phyloP scores from a whole-genome alignment of 1,139 yeast species.

The Yamadazyma aaseri region DNA sequence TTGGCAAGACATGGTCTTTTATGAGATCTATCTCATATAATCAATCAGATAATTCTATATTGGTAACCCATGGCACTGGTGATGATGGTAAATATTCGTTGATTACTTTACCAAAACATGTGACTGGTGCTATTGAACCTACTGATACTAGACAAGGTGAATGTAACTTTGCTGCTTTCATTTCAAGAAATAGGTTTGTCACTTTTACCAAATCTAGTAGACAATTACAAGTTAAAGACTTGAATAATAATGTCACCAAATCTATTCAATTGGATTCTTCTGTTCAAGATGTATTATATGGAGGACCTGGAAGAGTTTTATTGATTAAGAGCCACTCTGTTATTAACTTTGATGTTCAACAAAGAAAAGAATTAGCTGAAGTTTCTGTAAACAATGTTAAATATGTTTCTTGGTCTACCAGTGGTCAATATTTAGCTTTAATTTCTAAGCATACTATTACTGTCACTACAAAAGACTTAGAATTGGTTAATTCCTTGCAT shows the following conservation, averaged over 20 bases:
- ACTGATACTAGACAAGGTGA: slow-evolving; percentile 74
- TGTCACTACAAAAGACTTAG: slow-evolving; percentile 76
- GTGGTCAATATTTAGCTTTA: slow-evolving; percentile 85
- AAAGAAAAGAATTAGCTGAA: slow-evolving; percentile 74
- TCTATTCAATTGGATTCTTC: slow-evolving; percentile 71
- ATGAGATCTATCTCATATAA: slow-evolving; percentile 85
- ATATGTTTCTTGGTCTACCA: slow-evolving; percentile 85
- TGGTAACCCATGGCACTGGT: slow-evolving; percentile 78
- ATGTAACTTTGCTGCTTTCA: slow-evolving; percentile 84
- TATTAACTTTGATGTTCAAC: slow-evolving; percentile 88
- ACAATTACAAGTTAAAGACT: slow-evolving; percentile 77
- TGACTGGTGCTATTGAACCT: slow-evolving; percentile 91
- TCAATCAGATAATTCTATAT: slow-evolving; percentile 84
- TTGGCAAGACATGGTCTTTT: slow-evolving; percentile 85
- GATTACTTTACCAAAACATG: slow-evolving; percentile 78
- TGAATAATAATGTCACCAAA: slow-evolving; percentile 79
- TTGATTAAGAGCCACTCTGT: slow-evolving; percentile 73
- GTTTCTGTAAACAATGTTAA: slow-evolving; percentile 76
- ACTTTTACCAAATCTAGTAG: slow-evolving; percentile 66
- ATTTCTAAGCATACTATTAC: slow-evolving; percentile 92
- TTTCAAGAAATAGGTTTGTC: slow-evolving; percentile 92
- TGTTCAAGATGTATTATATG: slow-evolving; percentile 70
- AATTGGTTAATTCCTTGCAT: slow-evolving; percentile 80
- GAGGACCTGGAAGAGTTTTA: slow-evolving; percentile 82
- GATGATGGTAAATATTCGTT: slow-evolving; percentile 67